Percentiles rank a stretch among this genome's conserved stretches.
phyloP scores from a whole-genome alignment of 768 basidiomycete genomes.

The Hemileccinum rubropunctum region DNA sequence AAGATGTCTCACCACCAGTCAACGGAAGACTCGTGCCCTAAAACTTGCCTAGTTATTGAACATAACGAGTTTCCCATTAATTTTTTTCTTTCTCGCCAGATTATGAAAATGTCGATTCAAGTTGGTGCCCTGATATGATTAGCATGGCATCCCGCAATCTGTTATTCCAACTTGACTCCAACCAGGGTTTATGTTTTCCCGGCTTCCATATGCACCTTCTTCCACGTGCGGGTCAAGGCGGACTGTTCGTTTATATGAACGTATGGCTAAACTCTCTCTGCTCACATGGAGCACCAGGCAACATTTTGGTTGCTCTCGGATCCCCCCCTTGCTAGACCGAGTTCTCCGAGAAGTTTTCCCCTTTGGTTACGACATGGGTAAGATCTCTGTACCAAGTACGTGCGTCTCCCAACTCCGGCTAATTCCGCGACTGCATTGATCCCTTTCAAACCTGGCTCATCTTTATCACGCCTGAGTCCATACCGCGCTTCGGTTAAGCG shows the following conservation, averaged over 20 bases:
- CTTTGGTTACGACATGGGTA: too few relatives aligned
- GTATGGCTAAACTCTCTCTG: neutral
- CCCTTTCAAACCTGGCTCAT: too few relatives aligned
- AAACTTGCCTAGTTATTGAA: neutral
- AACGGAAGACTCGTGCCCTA: neutral
- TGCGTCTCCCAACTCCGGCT: too few relatives aligned
- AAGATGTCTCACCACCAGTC: neutral
- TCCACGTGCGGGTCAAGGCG: neutral
- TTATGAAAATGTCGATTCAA: neutral
- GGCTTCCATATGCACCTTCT: neutral
- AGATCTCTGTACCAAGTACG: too few relatives aligned
- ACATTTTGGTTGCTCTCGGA: too few relatives aligned
- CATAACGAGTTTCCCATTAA: neutral
- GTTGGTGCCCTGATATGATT: neutral
- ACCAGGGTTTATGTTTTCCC: neutral
- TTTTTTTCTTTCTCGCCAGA: too few relatives aligned
- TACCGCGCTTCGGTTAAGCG: too few relatives aligned
- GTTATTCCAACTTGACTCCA: neutral
- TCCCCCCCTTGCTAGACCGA: too few relatives aligned
- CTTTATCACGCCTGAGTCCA: too few relatives aligned
- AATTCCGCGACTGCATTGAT: too few relatives aligned
- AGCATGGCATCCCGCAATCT: neutral
- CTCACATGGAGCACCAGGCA: too few relatives aligned
- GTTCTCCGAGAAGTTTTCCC: too few relatives aligned
- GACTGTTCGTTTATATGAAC: conserved; percentile 5